phyloP scores from a whole-genome alignment of 2,329 filamentous ascomycete species.

The Penicillium brevicompactum region DNA sequence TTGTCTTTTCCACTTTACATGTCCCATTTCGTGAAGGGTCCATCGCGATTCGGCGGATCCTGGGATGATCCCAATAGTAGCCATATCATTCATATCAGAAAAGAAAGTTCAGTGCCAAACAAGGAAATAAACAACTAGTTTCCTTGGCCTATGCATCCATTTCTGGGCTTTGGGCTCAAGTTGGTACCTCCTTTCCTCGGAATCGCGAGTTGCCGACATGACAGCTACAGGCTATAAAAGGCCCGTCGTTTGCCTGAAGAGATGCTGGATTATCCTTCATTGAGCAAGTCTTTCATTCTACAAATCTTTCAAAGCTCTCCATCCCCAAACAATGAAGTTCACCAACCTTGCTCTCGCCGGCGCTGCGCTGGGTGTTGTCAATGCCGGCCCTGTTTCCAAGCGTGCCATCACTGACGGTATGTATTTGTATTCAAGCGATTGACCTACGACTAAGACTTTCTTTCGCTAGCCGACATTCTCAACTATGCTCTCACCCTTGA shows the following conservation, averaged over 20 bases:
- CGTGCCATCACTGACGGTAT: conserved; percentile 15
- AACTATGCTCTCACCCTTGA: conserved; percentile 46
- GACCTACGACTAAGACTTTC: not conserved
- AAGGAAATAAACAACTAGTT: not conserved
- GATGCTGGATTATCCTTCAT: not conserved
- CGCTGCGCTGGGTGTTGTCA: conserved; percentile 8
- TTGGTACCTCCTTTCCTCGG: not conserved
- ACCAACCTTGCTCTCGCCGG: conserved; percentile 12
- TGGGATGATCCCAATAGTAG: not conserved
- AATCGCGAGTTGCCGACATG: not conserved
- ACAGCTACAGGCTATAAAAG: conserved; percentile 2
- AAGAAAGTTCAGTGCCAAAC: not conserved
- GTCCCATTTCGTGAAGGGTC: not conserved
- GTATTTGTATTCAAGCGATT: not conserved
- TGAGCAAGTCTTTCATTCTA: not conserved
- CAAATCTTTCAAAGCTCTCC: not conserved
- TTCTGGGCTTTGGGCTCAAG: not conserved
- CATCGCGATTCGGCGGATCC: not conserved
- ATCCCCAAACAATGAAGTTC: conserved; percentile 10
- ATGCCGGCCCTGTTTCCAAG: conserved; percentile 12
- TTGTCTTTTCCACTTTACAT: not conserved
- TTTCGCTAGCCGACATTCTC: conserved; percentile 20
- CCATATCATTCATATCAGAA: not conserved
- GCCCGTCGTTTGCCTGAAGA: not conserved
- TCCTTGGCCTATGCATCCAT: not conserved